These are phyloP conservation scores for Trypanosoma congolense DNA, from an alignment of 208 protist species.

Conservation along the genomic window DNA sequence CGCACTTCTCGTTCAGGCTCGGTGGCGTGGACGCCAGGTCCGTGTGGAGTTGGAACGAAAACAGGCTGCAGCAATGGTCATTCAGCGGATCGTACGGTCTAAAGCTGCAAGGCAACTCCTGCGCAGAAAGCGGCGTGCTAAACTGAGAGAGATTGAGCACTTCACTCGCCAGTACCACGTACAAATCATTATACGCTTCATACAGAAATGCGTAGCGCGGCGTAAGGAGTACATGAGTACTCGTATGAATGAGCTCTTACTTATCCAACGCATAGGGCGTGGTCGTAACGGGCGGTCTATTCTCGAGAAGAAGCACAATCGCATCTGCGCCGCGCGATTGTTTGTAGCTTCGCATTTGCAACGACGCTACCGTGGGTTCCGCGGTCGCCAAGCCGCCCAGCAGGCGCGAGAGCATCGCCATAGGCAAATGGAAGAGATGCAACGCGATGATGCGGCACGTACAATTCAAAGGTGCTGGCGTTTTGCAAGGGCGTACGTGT, in stretches of 20 bases:
- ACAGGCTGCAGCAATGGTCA: constrained; percentile 16
- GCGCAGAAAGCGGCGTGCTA: constrained; percentile 10
- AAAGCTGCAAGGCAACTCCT: constrained; percentile 12
- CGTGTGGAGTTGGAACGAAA: constrained; percentile 17
- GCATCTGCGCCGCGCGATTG: neutral
- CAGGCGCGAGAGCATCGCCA: neutral
- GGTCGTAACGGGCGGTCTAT: constrained; percentile 14
- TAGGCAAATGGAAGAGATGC: constrained; percentile 1
- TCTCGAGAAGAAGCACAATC: neutral
- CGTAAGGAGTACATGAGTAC: constrained; percentile 13
- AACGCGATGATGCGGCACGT: constrained; percentile 35
- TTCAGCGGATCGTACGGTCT: constrained; percentile 45
- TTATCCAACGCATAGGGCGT: constrained; percentile 22
- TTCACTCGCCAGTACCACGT: constrained; percentile 12
- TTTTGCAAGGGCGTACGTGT: neutral
- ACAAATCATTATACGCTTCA: constrained; percentile 15
- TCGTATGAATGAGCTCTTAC: constrained; percentile 7
- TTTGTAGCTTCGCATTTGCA: constrained; percentile 9
- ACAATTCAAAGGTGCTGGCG: constrained; percentile 59
- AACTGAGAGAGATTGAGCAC: neutral
- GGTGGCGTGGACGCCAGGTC: constrained; percentile 24
- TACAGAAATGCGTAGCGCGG: constrained; percentile 12
- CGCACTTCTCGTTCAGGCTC: constrained; percentile 30
- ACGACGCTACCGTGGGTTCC: constrained; percentile 3
- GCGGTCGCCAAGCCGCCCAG: constrained; percentile 17